Conservation (phyloP, 176 grass and related monocot species). For the Stipa capillata region DNA sequence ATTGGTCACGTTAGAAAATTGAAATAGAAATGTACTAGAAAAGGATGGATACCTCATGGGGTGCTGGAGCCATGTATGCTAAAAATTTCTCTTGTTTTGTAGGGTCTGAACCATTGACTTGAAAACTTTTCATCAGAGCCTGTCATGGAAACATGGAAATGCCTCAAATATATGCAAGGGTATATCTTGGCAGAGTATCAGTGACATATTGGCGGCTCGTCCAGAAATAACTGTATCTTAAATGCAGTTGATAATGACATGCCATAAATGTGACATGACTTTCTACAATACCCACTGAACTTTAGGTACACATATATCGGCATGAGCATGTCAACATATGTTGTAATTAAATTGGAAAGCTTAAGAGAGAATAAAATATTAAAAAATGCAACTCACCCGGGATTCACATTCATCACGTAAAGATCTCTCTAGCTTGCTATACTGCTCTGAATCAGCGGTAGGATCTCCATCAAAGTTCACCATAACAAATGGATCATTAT, state of each 20-base stretch:
- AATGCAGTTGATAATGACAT: constrained; percentile 5
- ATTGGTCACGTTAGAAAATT: not conserved
- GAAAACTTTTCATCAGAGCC: constrained; percentile 98
- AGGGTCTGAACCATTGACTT: constrained; percentile 70
- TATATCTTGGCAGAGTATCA: constrained; percentile 10
- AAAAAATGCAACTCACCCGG: constrained; percentile 34
- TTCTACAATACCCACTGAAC: not conserved
- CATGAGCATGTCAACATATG: not conserved
- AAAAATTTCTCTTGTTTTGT: constrained; percentile 83
- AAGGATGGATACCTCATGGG: constrained; percentile 53
- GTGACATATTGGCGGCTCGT: not conserved
- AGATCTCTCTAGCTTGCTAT: constrained; percentile 66
- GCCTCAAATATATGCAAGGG: not conserved
- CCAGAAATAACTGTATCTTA: not conserved
- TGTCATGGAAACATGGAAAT: constrained; percentile 25
- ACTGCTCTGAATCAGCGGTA: constrained; percentile 89
- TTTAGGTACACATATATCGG: not conserved
- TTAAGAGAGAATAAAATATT: not conserved
- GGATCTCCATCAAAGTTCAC: constrained; percentile 98
- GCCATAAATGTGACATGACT: not conserved
- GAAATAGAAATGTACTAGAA: constrained; percentile 6
- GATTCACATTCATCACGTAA: constrained; percentile 75
- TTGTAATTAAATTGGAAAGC: constrained; percentile 6
- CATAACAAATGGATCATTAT: constrained; percentile 90
- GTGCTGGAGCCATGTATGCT: constrained; percentile 83